Evolutionary conservation across 305 asterid genomes (phyloP).

Genomic region (Solanum chacoense): DNA sequence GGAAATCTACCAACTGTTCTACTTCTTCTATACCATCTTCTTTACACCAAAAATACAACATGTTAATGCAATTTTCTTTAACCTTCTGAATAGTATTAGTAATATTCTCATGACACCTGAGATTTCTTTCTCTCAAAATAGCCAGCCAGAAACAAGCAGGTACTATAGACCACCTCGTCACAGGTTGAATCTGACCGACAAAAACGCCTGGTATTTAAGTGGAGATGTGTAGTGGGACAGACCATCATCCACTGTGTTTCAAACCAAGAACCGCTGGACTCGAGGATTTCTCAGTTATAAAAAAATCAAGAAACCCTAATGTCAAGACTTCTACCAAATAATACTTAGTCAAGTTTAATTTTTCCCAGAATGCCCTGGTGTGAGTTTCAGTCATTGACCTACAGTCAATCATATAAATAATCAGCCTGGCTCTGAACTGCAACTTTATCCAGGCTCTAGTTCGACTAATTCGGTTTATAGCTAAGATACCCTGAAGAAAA

Average conservation of each 20-base stretch:
- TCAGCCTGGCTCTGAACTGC: not conserved
- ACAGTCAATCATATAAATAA: not conserved
- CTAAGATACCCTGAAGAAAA: not conserved
- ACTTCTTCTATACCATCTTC: not conserved
- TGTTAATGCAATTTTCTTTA: not conserved
- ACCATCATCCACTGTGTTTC: not conserved
- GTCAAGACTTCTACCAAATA: not conserved
- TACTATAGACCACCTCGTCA: not conserved
- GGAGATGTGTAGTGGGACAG: not conserved
- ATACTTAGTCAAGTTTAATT: not conserved
- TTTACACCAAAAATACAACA: not conserved
- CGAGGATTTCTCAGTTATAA: not conserved
- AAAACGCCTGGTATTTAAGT: not conserved
- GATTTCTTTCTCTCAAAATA: not conserved
- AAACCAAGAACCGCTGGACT: not conserved
- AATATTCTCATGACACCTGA: not conserved
- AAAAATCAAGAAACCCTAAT: not conserved
- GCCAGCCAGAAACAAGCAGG: not conserved
- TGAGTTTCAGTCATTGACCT: not conserved
- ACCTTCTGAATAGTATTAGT: not conserved
- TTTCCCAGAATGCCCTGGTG: not conserved
- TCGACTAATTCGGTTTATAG: not conserved
- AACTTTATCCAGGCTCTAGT: not conserved
- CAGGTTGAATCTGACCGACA: not conserved
- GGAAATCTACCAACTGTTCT: not conserved